Percentiles rank a stretch among this genome's conserved stretches.
phyloP scores from a whole-genome alignment of 2,329 filamentous ascomycete species.

The Fusarium keratoplasticum region DNA sequence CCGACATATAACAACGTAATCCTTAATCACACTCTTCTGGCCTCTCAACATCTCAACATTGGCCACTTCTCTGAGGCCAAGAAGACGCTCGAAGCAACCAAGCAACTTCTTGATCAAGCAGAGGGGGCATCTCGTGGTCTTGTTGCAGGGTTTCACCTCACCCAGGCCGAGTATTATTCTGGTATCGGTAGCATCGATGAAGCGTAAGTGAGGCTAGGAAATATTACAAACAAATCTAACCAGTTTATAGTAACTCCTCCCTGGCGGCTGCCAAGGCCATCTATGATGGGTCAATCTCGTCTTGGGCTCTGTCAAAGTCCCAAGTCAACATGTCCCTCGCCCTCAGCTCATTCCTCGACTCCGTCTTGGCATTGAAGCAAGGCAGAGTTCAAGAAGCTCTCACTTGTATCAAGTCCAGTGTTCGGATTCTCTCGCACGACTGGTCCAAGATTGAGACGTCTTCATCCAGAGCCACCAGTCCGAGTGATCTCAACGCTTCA shows the following conservation, averaged over 20 bases:
- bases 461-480: slow-evolving; percentile 23
- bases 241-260: slow-evolving; percentile 42
- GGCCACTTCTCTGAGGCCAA: slow-evolving; percentile 64
- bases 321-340: slow-evolving; percentile 49
- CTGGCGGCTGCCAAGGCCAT: slow-evolving; percentile 56
- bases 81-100: slow-evolving; percentile 67
- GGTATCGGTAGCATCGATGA: slow-evolving; percentile 74
- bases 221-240: background rate
- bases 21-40: slow-evolving; percentile 60
- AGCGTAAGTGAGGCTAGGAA: slow-evolving; percentile 55
- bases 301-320: slow-evolving; percentile 50
- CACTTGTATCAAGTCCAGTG: slow-evolving; percentile 65
- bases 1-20: slow-evolving; percentile 55
- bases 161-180: slow-evolving; percentile 79
- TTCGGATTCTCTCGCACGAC: slow-evolving; percentile 67
- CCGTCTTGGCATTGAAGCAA: slow-evolving; percentile 71
- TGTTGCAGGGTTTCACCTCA: slow-evolving; percentile 70
- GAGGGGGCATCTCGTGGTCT: slow-evolving; percentile 54
- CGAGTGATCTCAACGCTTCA: slow-evolving; percentile 46
- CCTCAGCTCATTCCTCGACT: slow-evolving; percentile 65
- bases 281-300: slow-evolving; percentile 44
- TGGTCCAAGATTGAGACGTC: slow-evolving; percentile 63
- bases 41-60: slow-evolving; percentile 64
- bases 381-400: slow-evolving; percentile 71
- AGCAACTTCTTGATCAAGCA: slow-evolving; percentile 57